Evolutionary conservation across 495 filamentous ascomycete genomes (phyloP).

Genomic region (Oleoguttula mirabilis): DNA sequence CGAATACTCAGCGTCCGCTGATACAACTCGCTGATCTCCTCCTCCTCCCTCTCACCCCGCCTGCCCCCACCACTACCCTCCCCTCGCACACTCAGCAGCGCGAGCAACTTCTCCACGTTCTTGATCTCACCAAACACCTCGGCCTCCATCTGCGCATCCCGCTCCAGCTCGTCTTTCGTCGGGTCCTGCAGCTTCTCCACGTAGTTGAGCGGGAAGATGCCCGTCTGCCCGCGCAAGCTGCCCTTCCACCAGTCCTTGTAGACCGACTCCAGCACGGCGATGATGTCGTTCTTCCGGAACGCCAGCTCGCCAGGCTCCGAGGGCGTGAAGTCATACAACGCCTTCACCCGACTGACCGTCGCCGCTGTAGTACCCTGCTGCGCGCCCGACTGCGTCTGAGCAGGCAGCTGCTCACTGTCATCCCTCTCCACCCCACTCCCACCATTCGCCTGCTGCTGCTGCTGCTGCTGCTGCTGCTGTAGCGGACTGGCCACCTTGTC

Average conservation of each 20-base stretch:
- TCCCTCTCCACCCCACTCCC: neutral
- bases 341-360: slow-evolving; percentile 86
- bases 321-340: slow-evolving; percentile 87
- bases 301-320: slow-evolving; percentile 89
- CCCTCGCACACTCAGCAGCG: slow-evolving; percentile 76
- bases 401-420: slow-evolving; percentile 1
- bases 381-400: neutral
- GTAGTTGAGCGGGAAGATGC: slow-evolving; percentile 97
- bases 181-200: slow-evolving; percentile 95
- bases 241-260: slow-evolving; percentile 99
- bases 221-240: slow-evolving; percentile 81
- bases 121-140: slow-evolving; percentile 98
- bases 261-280: slow-evolving; percentile 91
- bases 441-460: neutral
- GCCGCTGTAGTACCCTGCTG: slow-evolving; percentile 79
- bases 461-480: neutral
- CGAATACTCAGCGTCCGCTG: slow-evolving; percentile 88
- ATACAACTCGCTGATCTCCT: slow-evolving; percentile 62
- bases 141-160: slow-evolving; percentile 92
- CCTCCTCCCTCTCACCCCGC: slow-evolving; percentile 40
- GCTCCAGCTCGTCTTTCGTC: slow-evolving; percentile 84
- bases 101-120: slow-evolving; percentile 94
- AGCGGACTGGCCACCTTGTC: slow-evolving; percentile 36
- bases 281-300: slow-evolving; percentile 93
- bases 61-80: slow-evolving; percentile 17